A percentile compares a stretch with the other conserved stretches of the same genome.
phyloP scores from a whole-genome alignment of 345 rosid species.

The Bruguiera parviflora region DNA sequence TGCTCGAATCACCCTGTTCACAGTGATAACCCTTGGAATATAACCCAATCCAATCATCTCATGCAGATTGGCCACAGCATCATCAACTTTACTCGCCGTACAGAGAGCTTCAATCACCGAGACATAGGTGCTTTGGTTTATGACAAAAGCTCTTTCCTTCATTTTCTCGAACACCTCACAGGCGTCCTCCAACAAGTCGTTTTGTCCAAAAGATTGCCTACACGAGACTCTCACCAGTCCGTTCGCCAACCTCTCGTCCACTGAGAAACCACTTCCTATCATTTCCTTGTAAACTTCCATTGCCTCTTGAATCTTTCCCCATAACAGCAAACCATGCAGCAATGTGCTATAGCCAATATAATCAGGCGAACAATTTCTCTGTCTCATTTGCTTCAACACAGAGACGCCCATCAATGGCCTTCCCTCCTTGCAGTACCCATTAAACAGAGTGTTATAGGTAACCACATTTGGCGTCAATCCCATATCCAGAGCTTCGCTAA shows the following conservation, averaged over 20 bases:
- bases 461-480: constrained; percentile 48
- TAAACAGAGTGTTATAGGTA: constrained; percentile 55
- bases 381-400: constrained; percentile 52
- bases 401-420: constrained; percentile 43
- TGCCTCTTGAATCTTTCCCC: constrained; percentile 43
- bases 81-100: constrained; percentile 30
- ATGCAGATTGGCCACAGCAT: constrained; percentile 32
- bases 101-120: constrained; percentile 38
- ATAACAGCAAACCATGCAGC: constrained; percentile 48
- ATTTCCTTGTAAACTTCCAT: constrained; percentile 41
- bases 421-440: constrained; percentile 58
- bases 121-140: constrained; percentile 26
- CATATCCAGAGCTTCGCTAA: constrained; percentile 42
- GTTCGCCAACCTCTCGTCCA: constrained; percentile 39
- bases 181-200: constrained; percentile 37
- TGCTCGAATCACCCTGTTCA: constrained; percentile 39
- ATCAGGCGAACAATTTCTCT: constrained; percentile 47
- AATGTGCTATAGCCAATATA: constrained; percentile 47
- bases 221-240: constrained; percentile 45
- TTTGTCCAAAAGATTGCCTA: constrained; percentile 31
- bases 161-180: constrained; percentile 45
- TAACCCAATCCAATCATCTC: constrained; percentile 34
- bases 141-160: constrained; percentile 14
- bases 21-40: constrained; percentile 34
- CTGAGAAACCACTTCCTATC: constrained; percentile 37